Evolutionary conservation across 148 eudicot species (phyloP).

Genomic region (Rhododendron ferrugineum): DNA sequence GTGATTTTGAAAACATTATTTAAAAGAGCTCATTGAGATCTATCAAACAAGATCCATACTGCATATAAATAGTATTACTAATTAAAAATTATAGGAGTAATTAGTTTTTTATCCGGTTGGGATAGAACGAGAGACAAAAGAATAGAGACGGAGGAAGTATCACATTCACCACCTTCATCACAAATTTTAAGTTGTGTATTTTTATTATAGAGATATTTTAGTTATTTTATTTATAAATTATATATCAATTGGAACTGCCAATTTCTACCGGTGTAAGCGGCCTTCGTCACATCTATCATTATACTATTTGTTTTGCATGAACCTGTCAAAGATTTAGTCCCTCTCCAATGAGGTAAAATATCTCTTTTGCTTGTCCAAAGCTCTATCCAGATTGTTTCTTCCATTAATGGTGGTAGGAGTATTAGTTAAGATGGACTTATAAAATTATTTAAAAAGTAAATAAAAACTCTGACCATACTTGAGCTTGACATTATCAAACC

Average conservation of each 20-base stretch:
- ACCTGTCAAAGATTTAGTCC: not conserved
- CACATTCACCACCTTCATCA: not conserved
- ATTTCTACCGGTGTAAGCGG: not conserved
- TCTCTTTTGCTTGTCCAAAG: not conserved
- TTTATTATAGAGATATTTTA: not conserved
- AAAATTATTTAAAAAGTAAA: no score
- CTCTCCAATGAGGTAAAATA: not conserved
- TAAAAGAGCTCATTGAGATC: no score
- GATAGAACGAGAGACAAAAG: no score
- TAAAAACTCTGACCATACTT: no score
- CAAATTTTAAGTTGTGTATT: not conserved
- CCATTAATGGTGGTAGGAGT: not conserved
- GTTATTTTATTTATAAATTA: no score
- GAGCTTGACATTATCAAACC: not conserved
- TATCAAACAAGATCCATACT: no score
- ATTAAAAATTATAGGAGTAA: no score
- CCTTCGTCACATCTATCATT: not conserved
- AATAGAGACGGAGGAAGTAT: no score
- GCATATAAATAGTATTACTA: no score
- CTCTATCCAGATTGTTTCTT: not conserved
- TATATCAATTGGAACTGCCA: not conserved
- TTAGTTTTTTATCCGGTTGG: no score
- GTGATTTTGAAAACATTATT: no score
- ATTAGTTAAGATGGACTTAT: no score
- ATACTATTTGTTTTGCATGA: not conserved